Evolutionary conservation across 2,329 filamentous ascomycete genomes (phyloP).

Genomic region (Paradendryphiella salina): DNA sequence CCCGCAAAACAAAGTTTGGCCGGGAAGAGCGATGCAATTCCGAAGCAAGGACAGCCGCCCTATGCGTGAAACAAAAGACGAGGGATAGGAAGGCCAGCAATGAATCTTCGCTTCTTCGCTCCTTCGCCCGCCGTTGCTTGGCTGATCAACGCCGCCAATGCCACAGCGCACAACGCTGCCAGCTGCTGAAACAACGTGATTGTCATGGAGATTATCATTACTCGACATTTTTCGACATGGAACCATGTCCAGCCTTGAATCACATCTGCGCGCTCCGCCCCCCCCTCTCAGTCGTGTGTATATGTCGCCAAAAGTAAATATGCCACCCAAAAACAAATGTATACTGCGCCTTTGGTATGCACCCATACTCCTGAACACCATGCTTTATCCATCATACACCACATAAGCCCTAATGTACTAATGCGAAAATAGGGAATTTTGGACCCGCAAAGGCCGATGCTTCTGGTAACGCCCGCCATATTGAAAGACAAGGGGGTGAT

Average conservation of each 20-base stretch:
- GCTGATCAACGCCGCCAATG: conserved; percentile 3
- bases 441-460: conserved; percentile 31
- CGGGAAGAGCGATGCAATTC: not conserved
- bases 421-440: conserved; percentile 29
- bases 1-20: conserved; percentile 12
- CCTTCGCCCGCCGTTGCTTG: not conserved
- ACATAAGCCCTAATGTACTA: conserved; percentile 29
- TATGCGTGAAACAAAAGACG: not conserved
- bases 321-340: conserved; percentile 13
- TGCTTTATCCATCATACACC: conserved; percentile 18
- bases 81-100: conserved; percentile 1
- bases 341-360: conserved; percentile 26
- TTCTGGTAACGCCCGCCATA: conserved; percentile 35
- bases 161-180: not conserved
- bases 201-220: conserved; percentile 7
- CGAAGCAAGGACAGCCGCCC: not conserved
- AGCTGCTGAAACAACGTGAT: not conserved
- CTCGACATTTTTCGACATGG: conserved; percentile 14
- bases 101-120: not conserved
- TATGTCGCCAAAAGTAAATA: conserved; percentile 15
- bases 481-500: conserved; percentile 8
- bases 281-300: conserved; percentile 8
- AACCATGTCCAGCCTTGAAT: conserved; percentile 5
- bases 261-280: conserved; percentile 7
- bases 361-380: conserved; percentile 25